Evolutionary conservation across 495 filamentous ascomycete genomes (phyloP).

Genomic region (Jackrogersella minutella): DNA sequence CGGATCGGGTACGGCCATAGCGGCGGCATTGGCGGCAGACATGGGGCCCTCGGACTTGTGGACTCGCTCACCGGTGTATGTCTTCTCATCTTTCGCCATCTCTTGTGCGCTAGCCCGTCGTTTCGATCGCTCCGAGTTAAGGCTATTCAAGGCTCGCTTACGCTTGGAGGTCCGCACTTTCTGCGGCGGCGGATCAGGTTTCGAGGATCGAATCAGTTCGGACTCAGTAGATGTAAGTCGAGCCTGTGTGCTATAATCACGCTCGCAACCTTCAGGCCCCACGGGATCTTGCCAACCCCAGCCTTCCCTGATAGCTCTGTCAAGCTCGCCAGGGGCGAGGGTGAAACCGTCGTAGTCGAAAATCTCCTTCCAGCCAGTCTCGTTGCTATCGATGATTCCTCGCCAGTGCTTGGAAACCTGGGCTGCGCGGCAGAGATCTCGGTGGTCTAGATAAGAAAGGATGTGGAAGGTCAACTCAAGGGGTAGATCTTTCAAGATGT

Average conservation of each 20-base stretch:
- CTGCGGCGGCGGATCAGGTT: slow-evolving; percentile 45
- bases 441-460: slow-evolving; percentile 82
- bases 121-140: slow-evolving; percentile 59
- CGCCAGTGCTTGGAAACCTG: slow-evolving; percentile 97
- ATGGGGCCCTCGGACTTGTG: slow-evolving; percentile 79
- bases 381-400: slow-evolving; percentile 85
- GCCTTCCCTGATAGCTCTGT: slow-evolving; percentile 87
- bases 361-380: slow-evolving; percentile 94
- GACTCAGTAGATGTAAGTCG: slow-evolving; percentile 58
- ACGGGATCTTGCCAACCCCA: slow-evolving; percentile 98
- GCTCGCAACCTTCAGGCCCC: slow-evolving; percentile 76
- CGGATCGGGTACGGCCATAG: slow-evolving; percentile 80
- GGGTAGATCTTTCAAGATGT: slow-evolving; percentile 85
- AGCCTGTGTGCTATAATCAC: slow-evolving; percentile 70
- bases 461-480: slow-evolving; percentile 87
- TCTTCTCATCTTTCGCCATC: slow-evolving; percentile 47
- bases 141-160: slow-evolving; percentile 51
- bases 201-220: slow-evolving; percentile 52
- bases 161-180: slow-evolving; percentile 51
- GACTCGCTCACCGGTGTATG: slow-evolving; percentile 43
- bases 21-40: slow-evolving; percentile 83
- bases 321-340: slow-evolving; percentile 82
- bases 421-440: slow-evolving; percentile 88
- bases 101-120: slow-evolving; percentile 60
- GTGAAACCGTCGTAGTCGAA: slow-evolving; percentile 84